These are phyloP conservation scores for Friedmanniomyces endolithicus DNA, from an alignment of 495 filamentous ascomycete species.

Conservation along the genomic window DNA sequence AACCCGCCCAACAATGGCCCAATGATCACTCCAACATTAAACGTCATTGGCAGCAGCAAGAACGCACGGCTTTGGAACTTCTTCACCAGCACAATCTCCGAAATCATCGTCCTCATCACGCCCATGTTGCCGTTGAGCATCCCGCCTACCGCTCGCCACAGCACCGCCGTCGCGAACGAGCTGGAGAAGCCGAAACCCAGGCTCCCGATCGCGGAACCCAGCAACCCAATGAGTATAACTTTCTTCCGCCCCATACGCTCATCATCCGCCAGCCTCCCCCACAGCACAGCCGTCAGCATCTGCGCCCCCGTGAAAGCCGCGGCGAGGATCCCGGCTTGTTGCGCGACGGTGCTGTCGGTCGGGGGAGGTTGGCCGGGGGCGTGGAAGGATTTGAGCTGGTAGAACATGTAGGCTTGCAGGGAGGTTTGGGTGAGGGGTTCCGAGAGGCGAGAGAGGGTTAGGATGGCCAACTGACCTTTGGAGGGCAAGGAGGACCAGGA, in stretches of 20 bases:
- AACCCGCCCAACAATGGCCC: constrained; percentile 58
- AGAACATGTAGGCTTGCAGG: constrained; percentile 52
- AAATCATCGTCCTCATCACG: constrained; percentile 69
- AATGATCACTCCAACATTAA: constrained; percentile 68
- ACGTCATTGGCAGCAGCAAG: constrained; percentile 67
- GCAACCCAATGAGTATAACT: constrained; percentile 61
- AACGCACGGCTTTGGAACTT: constrained; percentile 62
- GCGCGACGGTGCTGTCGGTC: constrained; percentile 43
- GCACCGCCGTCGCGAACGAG: constrained; percentile 56
- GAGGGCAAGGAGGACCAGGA: constrained; percentile 44
- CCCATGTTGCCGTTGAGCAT: constrained; percentile 67
- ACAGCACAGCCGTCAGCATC: constrained; percentile 73
- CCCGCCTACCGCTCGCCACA: constrained; percentile 63
- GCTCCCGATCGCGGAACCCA: constrained; percentile 58
- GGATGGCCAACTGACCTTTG: constrained; percentile 61
- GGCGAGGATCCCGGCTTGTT: constrained; percentile 66
- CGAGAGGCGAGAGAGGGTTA: constrained; percentile 62
- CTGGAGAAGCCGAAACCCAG: constrained; percentile 72
- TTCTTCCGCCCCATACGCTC: constrained; percentile 59
- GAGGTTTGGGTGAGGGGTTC: constrained; percentile 71
- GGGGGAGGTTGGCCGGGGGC: constrained; percentile 4
- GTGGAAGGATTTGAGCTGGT: constrained; percentile 43
- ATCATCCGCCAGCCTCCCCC: constrained; percentile 66
- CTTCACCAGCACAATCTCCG: constrained; percentile 62
- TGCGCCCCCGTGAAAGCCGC: constrained; percentile 72